Conservation (phyloP, 1,284 basidiomycete genomes). For the Trichosporon ovoides region DNA sequence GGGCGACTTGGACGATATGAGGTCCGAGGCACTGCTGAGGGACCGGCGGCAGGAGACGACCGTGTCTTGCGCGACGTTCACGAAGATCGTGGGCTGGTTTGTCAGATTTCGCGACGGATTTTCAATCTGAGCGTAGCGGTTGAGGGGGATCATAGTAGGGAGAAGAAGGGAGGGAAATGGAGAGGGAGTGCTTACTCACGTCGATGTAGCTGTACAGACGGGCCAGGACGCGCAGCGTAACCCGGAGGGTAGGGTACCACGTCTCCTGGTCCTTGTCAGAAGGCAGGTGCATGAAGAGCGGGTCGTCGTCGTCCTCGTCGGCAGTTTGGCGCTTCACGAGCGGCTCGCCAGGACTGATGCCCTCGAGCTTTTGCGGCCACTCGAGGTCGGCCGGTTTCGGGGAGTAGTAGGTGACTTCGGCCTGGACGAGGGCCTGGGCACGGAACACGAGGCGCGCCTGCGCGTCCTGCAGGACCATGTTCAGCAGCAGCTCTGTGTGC, state of each 20-base stretch:
- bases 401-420: slow-evolving; percentile 74
- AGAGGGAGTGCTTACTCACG: no score
- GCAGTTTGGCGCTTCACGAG: slow-evolving; percentile 18
- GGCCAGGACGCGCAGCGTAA: slow-evolving; percentile 78
- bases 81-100: slow-evolving; percentile 79
- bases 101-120: neutral
- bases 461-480: slow-evolving; percentile 87
- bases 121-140: no score
- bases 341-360: slow-evolving; percentile 4
- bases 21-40: slow-evolving; percentile 63
- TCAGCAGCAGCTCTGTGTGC: slow-evolving; percentile 66
- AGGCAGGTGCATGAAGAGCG: slow-evolving; percentile 63
- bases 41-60: slow-evolving; percentile 73
- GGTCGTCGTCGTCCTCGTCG: slow-evolving; percentile 45
- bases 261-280: slow-evolving; percentile 67
- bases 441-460: slow-evolving; percentile 86
- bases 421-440: slow-evolving; percentile 80
- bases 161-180: no score
- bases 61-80: slow-evolving; percentile 88
- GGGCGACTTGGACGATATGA: slow-evolving; percentile 53
- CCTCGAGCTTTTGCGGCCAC: slow-evolving; percentile 65
- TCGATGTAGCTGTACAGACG: slow-evolving; percentile 86
- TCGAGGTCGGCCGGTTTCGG: slow-evolving; percentile 67
- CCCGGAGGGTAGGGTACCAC: slow-evolving; percentile 82
- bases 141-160: no score